These are phyloP conservation scores for Terana coerulea DNA, from an alignment of 768 basidiomycete species.

Conservation along the genomic window DNA sequence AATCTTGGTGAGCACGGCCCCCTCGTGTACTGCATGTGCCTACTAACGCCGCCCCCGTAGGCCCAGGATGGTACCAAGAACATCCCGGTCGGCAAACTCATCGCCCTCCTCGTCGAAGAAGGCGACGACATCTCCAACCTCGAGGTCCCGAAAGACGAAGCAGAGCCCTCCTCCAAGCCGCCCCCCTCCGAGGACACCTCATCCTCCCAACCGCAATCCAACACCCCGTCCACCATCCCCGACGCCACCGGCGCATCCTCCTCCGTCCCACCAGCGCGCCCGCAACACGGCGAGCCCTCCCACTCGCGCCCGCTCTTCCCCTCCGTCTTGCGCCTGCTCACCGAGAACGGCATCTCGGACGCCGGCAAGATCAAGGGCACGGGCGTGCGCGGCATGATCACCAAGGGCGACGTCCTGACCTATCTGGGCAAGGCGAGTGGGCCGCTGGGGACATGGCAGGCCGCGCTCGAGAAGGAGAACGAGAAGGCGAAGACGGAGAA, in stretches of 20 bases:
- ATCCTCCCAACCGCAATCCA: slow-evolving; percentile 29
- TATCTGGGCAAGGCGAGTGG: slow-evolving; percentile 80
- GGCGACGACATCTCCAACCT: slow-evolving; percentile 93
- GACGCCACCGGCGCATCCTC: slow-evolving; percentile 17
- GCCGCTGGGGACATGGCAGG: slow-evolving; percentile 73
- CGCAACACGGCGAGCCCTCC: slow-evolving; percentile 26
- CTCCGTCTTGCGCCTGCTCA: slow-evolving; percentile 79
- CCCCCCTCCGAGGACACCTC: slow-evolving; percentile 13
- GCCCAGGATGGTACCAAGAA: slow-evolving; percentile 76
- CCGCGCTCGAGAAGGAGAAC: slow-evolving; percentile 28
- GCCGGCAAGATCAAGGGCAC: slow-evolving; percentile 77
- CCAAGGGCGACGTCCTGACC: slow-evolving; percentile 91
- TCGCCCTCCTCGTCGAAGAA: slow-evolving; percentile 92
- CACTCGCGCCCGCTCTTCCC: slow-evolving; percentile 82
- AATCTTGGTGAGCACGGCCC: slow-evolving; percentile 64
- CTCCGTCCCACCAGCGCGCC: slow-evolving; percentile 20
- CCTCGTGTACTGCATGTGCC: not conserved
- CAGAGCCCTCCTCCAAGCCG: slow-evolving; percentile 24
- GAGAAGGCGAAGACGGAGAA: slow-evolving; percentile 34
- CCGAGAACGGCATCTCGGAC: slow-evolving; percentile 56
- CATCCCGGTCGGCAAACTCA: slow-evolving; percentile 82
- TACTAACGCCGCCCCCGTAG: slow-evolving; percentile 32
- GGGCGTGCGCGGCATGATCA: slow-evolving; percentile 89
- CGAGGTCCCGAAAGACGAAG: slow-evolving; percentile 48
- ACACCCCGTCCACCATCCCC: slow-evolving; percentile 22